Evolutionary conservation across 73 alveolate species (phyloP), one percentile per base, ranked within the genome.

Genomic region (Paramecium tetraurelia): DNA sequence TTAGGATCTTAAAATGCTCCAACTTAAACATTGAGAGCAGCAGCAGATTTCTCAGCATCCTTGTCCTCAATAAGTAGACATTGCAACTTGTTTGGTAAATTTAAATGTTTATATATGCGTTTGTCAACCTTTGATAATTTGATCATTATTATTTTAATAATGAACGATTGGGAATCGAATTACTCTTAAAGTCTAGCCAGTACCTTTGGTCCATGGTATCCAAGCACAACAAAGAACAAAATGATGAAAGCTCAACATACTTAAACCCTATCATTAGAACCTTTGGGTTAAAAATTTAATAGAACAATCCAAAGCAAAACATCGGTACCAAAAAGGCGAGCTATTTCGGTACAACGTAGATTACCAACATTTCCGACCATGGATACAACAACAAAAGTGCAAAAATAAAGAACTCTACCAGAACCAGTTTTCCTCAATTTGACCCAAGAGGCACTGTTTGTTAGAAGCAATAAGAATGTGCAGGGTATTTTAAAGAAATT

Each of bases 21-120:
- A 36, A 89, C 94, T 40, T 89, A 40, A 27, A 89, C 92, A 89
- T 70, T 89, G 22, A 89, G 36, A 21, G 94, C 94, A 69, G 90
- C 94, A 2, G 92, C 86, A 21, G 85, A 43, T 44, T 89, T 89
- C 27, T 89, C 94, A 6, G 90, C 68, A 11, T 89, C 76, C 38
- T 89, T 83, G 72, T 89, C 92, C 2, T 59, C 44, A 44, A 89
- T 83, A 36, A 71, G 27, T 14, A 89, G 59, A 27, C 92, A 89
- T 71, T 44, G 41, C 24, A 89, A 75, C 43, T 89, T 69, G 22
- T 71, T 89, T n/a, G 86, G 40, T 20, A 89, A 35, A 11, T 33
- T 27, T 4, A 89, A 40, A 4, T 84, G 43, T 46, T 89, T 89
- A 29, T 89, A 89, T 16, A 46, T 44, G 46, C 94, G 43, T 38